phyloP scores from a whole-genome alignment of 148 eudicot genomes.

The Chenopodium suecicum region DNA sequence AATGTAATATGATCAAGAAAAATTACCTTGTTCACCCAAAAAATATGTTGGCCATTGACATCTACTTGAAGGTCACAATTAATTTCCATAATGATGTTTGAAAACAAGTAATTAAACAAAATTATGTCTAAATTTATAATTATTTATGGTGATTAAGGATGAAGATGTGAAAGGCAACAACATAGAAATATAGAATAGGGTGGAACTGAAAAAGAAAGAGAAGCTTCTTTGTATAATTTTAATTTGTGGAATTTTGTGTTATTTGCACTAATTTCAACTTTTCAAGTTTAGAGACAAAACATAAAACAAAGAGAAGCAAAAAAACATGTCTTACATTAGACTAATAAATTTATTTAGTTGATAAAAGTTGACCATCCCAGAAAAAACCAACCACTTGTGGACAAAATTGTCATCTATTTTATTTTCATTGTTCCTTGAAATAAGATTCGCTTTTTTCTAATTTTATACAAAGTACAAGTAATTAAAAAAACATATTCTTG shows the following conservation, averaged over 20 bases:
- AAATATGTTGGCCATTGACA: constrained; percentile 43
- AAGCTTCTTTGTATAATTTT: constrained; percentile 25
- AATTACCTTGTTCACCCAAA: constrained; percentile 38
- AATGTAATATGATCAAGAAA: neutral
- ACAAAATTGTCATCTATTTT: constrained; percentile 26
- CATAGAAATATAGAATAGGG: neutral
- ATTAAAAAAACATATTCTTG: neutral
- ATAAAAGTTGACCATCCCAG: constrained; percentile 28
- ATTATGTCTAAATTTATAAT: neutral
- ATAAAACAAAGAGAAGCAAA: neutral
- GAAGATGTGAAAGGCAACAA: neutral
- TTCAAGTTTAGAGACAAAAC: constrained; percentile 13
- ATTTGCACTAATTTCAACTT: constrained; percentile 7
- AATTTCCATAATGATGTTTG: constrained; percentile 16
- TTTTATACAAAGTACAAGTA: too few species aligned
- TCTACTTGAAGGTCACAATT: constrained; percentile 44
- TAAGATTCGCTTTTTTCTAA: constrained; percentile 1
- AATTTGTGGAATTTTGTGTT: constrained; percentile 1
- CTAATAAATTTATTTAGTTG: neutral
- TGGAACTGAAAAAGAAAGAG: constrained; percentile 15
- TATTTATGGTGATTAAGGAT: neutral
- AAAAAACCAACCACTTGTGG: constrained; percentile 29
- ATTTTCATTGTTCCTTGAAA: constrained; percentile 5
- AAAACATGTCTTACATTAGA: constrained; percentile 3
- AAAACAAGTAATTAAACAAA: neutral